Conservation (phyloP, 768 basidiomycete genomes). For the Gymnopilus junonius region DNA sequence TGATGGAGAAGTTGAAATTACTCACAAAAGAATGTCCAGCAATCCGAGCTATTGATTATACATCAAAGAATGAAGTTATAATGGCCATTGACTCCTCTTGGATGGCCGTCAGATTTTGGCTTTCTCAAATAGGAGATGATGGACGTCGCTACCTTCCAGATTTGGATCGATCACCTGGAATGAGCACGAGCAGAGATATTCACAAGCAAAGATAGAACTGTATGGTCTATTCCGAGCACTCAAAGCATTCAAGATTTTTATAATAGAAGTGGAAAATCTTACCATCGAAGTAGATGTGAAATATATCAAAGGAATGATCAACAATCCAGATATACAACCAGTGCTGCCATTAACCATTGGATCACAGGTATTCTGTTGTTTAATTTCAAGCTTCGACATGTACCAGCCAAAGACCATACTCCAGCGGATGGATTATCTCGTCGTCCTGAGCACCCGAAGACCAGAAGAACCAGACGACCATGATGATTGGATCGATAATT, state of each 20-base stretch:
- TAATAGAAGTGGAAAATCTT: slow-evolving; percentile 31
- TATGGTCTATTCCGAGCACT: slow-evolving; percentile 32
- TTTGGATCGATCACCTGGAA: slow-evolving; percentile 25
- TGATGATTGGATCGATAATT: slow-evolving; percentile 9
- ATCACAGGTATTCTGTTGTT: slow-evolving; percentile 43
- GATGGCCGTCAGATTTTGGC: slow-evolving; percentile 21
- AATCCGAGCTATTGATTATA: slow-evolving; percentile 15
- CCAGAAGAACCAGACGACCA: slow-evolving; percentile 2
- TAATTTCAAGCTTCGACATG: slow-evolving; percentile 38
- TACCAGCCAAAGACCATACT: slow-evolving; percentile 30
- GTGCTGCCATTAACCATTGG: slow-evolving; percentile 44
- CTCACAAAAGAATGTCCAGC: slow-evolving; percentile 24
- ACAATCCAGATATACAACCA: slow-evolving; percentile 42
- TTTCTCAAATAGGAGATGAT: slow-evolving; percentile 19
- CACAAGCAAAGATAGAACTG: slow-evolving; percentile 35
- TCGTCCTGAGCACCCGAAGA: slow-evolving; percentile 19
- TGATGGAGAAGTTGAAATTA: slow-evolving; percentile 17
- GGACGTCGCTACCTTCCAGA: slow-evolving; percentile 15
- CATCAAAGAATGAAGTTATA: slow-evolving; percentile 17
- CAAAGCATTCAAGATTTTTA: slow-evolving; percentile 16
- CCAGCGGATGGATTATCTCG: slow-evolving; percentile 20
- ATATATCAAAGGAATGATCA: slow-evolving; percentile 42
- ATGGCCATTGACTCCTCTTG: slow-evolving; percentile 24
- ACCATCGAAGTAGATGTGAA: slow-evolving; percentile 33
- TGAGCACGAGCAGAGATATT: slow-evolving; percentile 26